Conservation (phyloP, 345 rosid genomes). For the Lepidium aucheri region DNA sequence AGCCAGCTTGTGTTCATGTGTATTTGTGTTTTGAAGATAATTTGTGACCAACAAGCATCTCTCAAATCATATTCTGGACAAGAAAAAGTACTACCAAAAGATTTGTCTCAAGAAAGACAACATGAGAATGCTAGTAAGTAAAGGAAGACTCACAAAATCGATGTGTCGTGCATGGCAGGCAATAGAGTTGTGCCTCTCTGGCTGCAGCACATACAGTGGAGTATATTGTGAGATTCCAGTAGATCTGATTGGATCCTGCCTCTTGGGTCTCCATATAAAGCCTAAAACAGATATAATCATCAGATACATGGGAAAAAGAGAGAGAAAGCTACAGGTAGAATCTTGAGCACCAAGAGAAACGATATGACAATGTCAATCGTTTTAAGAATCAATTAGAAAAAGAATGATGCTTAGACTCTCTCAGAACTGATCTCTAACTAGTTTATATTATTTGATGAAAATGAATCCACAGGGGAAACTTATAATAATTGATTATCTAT, state of each 20-base stretch:
- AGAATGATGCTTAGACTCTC: not conserved
- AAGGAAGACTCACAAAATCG: conserved; percentile 63
- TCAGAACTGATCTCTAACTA: conserved; percentile 11
- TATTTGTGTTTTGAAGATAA: not conserved
- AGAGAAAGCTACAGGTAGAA: not conserved
- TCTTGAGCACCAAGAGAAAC: conserved; percentile 10
- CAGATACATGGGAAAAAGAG: not conserved
- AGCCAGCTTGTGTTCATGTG: not conserved
- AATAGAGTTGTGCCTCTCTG: conserved; percentile 31
- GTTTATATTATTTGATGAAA: conserved; percentile 6
- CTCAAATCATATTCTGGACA: not conserved
- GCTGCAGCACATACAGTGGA: conserved; percentile 66
- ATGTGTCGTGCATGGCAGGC: conserved; percentile 80
- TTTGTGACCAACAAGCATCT: not conserved
- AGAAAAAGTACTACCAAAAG: not conserved
- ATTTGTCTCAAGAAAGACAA: not conserved
- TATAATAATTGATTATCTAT: not conserved
- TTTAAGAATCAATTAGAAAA: not conserved
- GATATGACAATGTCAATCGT: not conserved
- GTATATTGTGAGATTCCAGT: conserved; percentile 52
- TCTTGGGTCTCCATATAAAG: conserved; percentile 87
- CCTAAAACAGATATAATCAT: conserved; percentile 34
- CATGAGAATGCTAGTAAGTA: not conserved
- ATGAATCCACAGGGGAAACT: not conserved
- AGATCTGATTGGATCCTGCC: conserved; percentile 85